Percentiles rank a stretch among this genome's conserved stretches.
phyloP scores from a whole-genome alignment of 2,329 filamentous ascomycete species.

The Penicillium sp. region DNA sequence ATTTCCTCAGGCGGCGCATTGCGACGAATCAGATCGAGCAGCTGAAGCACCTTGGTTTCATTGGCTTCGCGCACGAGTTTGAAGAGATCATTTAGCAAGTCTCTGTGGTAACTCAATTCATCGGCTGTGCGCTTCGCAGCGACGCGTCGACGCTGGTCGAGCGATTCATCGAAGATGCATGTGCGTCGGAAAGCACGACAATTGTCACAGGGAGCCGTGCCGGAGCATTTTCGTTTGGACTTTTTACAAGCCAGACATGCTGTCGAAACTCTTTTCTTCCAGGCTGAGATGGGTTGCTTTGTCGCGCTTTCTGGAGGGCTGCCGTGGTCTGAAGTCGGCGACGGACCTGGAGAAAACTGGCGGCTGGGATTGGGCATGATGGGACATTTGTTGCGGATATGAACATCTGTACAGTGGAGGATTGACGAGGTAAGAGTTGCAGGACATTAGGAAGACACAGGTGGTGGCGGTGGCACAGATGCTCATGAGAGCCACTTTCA shows the following conservation, averaged over 20 bases:
- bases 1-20: conserved; percentile 35
- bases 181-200: conserved; percentile 33
- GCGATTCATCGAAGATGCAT: conserved; percentile 55
- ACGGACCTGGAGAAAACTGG: conserved; percentile 25
- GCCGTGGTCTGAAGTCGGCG: conserved; percentile 13
- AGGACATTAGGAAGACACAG: not conserved
- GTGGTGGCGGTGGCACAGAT: conserved; percentile 1
- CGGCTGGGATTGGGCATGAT: conserved; percentile 13
- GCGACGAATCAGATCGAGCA: conserved; percentile 35
- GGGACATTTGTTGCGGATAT: conserved; percentile 1
- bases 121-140: conserved; percentile 38
- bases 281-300: conserved; percentile 1
- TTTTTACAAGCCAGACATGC: conserved; percentile 39
- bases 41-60: conserved; percentile 22
- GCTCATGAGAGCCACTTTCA: not conserved
- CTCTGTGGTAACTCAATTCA: conserved; percentile 37
- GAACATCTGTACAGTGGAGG: not conserved
- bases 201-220: conserved; percentile 35
- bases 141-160: conserved; percentile 47
- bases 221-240: conserved; percentile 40
- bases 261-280: conserved; percentile 38
- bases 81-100: conserved; percentile 36
- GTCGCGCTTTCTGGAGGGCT: conserved; percentile 12
- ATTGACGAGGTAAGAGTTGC: not conserved
- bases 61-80: conserved; percentile 32